Base-by-base conservation (phyloP, 1,284 basidiomycete species). In the Ustilago crameri region DNA sequence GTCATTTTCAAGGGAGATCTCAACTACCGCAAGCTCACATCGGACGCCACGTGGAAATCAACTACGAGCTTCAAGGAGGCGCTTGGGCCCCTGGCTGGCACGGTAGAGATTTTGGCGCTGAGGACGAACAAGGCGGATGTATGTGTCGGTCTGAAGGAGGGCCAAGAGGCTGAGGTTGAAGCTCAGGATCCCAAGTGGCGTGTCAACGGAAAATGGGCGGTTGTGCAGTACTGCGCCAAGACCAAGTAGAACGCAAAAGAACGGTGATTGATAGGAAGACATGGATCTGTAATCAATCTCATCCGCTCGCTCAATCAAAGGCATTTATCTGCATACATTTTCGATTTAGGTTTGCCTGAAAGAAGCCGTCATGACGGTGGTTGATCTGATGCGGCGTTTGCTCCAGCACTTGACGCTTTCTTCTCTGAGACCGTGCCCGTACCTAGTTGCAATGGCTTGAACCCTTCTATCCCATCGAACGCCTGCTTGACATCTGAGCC, bases 1-100 rank as follows among this genome's bases (percentile, higher is more conserved):
- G 94, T 97, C 5, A 88, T 98, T 59, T 96, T 98, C 87, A 98
- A 98, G 88, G 95, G 95, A 17, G 94, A 96, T 85, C 85, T 96
- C 44, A 80, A 80, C 71, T 67, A 58, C 66, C 56, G 69, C 64
- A 96, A 93, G 80, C 87, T 98, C 26, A 91, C 93, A 0, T 92
- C 91, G 10, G 95, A 98, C 82, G 87, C 93, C 17, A 87, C 87
- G 75, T 98, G 95, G 95, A 91, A 92, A 0, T 87, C 90, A 0
- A 90, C 89, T 41, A 94, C 93, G 0, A 85, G 91, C 0, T 95
- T 97, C 84, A 85, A 87, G 30, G 85, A 87, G 9, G 93, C 93
- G 0, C 84, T 98, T 10, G 95, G 94, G 89, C 80, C 77, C 54
- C 68, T 75, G 8, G 88, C 89, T 0, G 91, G 93, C 2, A 86